Evolutionary conservation across 148 eudicot genomes (phyloP).

Genomic region (Silene uniflora): DNA sequence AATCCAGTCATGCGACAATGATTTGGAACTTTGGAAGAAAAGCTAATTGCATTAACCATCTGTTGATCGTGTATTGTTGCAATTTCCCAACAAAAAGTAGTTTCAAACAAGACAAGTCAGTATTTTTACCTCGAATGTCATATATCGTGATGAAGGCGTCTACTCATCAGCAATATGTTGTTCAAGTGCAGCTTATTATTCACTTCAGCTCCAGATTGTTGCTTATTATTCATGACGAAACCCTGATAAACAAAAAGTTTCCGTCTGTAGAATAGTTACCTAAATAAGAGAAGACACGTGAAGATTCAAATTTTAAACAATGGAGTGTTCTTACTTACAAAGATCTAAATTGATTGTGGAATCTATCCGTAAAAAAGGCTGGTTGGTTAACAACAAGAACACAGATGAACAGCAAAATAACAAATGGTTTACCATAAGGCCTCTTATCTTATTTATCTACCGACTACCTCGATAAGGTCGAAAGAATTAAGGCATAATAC

Average conservation of each 20-base stretch:
- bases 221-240: slow-evolving; percentile 90
- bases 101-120: neutral
- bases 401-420: no score
- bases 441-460: no score
- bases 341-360: neutral
- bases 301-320: slow-evolving; percentile 34
- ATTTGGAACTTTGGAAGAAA: no score
- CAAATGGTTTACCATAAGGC: no score
- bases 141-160: slow-evolving; percentile 69
- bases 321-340: neutral
- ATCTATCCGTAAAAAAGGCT: no score
- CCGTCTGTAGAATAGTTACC: neutral
- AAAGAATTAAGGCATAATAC: no score
- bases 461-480: no score
- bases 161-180: slow-evolving; percentile 83
- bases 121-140: slow-evolving; percentile 30
- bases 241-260: slow-evolving; percentile 46
- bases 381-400: no score
- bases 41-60: no score
- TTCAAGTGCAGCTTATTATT: slow-evolving; percentile 68
- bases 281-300: no score
- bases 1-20: slow-evolving; percentile 15
- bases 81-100: no score
- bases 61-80: no score
- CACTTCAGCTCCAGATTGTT: slow-evolving; percentile 96